phyloP scores from a whole-genome alignment of 139 green algal genomes.

The Closterium sp. region DNA sequence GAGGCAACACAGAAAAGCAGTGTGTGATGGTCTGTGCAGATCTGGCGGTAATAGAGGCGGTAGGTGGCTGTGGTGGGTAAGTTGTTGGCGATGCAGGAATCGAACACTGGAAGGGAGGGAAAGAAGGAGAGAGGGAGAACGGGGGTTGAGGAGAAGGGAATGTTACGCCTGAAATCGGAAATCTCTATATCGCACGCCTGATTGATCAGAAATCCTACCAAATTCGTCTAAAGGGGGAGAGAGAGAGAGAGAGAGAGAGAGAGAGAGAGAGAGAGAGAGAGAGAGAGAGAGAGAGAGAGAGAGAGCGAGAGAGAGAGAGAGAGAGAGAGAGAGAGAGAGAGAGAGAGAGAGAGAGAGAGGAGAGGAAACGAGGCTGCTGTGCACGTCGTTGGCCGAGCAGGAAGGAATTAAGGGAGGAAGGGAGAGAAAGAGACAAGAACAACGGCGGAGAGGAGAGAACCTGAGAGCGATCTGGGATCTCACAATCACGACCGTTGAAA shows the following conservation, averaged over 20 bases:
- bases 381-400: too few relatives aligned
- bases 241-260: not conserved
- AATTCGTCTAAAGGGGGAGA: too few relatives aligned
- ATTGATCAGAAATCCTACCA: too few relatives aligned
- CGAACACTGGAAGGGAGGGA: too few relatives aligned
- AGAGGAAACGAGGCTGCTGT: not conserved
- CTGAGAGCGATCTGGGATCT: not conserved
- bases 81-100: too few relatives aligned
- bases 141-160: not conserved
- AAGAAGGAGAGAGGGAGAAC: not conserved
- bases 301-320: not conserved
- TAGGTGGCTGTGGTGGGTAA: too few relatives aligned
- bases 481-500: not conserved
- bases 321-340: not conserved
- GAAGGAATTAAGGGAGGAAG: not conserved
- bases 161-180: too few relatives aligned
- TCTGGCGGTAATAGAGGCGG: too few relatives aligned
- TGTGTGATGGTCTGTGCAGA: too few relatives aligned
- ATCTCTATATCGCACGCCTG: too few relatives aligned
- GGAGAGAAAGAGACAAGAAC: not conserved
- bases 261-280: not conserved
- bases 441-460: not conserved
- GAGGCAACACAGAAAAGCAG: too few relatives aligned
- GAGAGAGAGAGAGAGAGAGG: not conserved
- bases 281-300: not conserved